These are phyloP conservation scores for Lecanicillium sp. DNA, from an alignment of 2,329 filamentous ascomycete genomes.

Conservation along the genomic window DNA sequence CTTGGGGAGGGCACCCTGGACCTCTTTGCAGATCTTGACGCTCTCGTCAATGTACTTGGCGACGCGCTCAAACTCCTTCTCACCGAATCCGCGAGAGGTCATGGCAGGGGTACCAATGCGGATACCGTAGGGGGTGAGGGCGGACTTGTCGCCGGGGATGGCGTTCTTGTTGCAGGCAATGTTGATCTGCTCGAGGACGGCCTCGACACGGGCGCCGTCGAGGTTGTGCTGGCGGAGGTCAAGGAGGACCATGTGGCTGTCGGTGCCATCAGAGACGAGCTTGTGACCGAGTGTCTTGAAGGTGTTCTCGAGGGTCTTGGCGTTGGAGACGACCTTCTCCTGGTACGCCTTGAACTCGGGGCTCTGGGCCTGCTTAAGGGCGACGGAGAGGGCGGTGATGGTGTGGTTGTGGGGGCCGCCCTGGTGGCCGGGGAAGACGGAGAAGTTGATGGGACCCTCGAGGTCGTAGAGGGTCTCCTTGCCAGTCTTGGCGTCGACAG, in stretches of 20 bases:
- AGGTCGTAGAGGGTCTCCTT: conserved; percentile 89
- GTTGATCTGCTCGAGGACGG: conserved; percentile 94
- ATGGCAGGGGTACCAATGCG: conserved; percentile 96
- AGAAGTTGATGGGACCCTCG: conserved; percentile 95
- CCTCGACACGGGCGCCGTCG: conserved; percentile 92
- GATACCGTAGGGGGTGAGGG: conserved; percentile 88
- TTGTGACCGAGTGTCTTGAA: conserved; percentile 88
- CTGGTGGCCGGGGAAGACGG: conserved; percentile 98
- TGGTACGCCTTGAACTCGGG: conserved; percentile 94
- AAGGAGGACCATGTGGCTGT: conserved; percentile 94
- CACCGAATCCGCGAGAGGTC: conserved; percentile 90
- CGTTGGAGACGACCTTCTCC: conserved; percentile 84
- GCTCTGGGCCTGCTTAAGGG: conserved; percentile 85
- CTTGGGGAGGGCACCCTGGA: conserved; percentile 82
- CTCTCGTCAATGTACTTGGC: conserved; percentile 81
- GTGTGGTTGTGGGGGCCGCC: conserved; percentile 99
- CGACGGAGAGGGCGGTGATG: conserved; percentile 92
- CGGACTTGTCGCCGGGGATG: conserved; percentile 95
- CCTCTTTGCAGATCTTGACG: conserved; percentile 84
- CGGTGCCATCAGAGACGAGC: conserved; percentile 90
- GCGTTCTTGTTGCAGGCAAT: conserved; percentile 99
- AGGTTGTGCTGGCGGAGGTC: conserved; percentile 83
- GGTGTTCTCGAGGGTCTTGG: conserved; percentile 79
- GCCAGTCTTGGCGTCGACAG: conserved; percentile 82
- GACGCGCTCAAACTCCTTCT: conserved; percentile 87